phyloP scores from a whole-genome alignment of 805 yeast species.

The Metschnikowia continentalis region DNA sequence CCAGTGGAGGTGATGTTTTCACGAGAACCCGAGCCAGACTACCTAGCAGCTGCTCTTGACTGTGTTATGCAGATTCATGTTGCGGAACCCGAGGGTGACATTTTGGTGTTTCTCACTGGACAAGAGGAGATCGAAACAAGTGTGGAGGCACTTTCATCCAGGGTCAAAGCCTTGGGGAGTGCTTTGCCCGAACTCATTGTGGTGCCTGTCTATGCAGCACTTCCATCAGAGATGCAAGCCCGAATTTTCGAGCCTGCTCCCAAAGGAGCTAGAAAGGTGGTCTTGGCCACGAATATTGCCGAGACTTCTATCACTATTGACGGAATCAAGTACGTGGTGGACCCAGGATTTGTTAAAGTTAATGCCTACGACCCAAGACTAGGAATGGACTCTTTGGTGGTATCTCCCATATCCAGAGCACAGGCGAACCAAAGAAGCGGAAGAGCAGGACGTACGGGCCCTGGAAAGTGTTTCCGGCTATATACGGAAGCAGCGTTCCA shows the following conservation, averaged over 20 bases:
- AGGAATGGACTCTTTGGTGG: conserved; percentile 85
- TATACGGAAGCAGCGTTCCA: conserved; percentile 79
- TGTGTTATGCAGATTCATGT: conserved; percentile 83
- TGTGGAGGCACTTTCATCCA: conserved; percentile 66
- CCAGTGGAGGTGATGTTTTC: conserved; percentile 86
- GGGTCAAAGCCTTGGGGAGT: conserved; percentile 61
- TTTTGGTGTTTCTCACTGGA: conserved; percentile 80
- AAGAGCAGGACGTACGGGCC: conserved; percentile 95
- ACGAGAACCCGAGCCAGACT: conserved; percentile 80
- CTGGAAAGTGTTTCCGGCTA: conserved; percentile 90
- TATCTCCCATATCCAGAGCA: conserved; percentile 88
- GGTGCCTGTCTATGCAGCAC: conserved; percentile 84
- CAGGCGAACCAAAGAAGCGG: conserved; percentile 96
- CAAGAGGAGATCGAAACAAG: conserved; percentile 93
- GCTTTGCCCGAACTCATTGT: conserved; percentile 64
- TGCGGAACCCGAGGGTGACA: conserved; percentile 74
- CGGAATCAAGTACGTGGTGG: conserved; percentile 86
- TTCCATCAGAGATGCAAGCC: conserved; percentile 88
- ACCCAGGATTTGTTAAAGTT: conserved; percentile 91
- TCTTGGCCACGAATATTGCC: conserved; percentile 93
- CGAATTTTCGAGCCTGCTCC: conserved; percentile 90
- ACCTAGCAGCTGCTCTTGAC: conserved; percentile 77
- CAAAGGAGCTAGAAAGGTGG: conserved; percentile 75
- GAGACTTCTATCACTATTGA: conserved; percentile 96
- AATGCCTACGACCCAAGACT: conserved; percentile 82